Percentiles rank a stretch among this genome's conserved stretches.
Conservation (phyloP, 2,329 filamentous ascomycete genomes). For the Grosmannia serpens region DNA sequence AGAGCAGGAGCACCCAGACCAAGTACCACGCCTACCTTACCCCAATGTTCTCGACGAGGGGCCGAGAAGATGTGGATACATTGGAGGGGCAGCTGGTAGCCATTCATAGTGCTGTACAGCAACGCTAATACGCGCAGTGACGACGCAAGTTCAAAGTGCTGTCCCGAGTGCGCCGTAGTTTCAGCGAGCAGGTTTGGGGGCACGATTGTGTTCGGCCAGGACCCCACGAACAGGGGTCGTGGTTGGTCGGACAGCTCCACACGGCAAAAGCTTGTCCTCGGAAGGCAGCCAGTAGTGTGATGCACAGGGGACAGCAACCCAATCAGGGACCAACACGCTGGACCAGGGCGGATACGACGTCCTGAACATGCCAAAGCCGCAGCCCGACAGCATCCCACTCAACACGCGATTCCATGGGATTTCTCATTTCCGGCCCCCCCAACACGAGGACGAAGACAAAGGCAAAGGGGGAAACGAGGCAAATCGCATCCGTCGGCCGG, state of each 20-base stretch:
- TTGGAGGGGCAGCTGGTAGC: background rate
- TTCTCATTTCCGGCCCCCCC: background rate
- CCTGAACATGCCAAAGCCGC: background rate
- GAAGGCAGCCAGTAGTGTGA: background rate
- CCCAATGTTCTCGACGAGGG: background rate
- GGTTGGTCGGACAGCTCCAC: background rate
- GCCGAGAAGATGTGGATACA: background rate
- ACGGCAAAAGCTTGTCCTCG: background rate
- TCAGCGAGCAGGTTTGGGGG: background rate
- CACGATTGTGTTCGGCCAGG: background rate
- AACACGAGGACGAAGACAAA: background rate
- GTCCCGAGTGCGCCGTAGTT: too few relatives aligned
- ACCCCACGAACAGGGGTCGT: background rate
- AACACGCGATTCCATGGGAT: background rate
- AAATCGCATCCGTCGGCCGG: background rate
- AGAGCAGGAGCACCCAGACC: background rate
- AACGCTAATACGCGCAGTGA: background rate
- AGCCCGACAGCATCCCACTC: background rate
- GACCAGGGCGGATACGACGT: background rate
- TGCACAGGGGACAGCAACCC: background rate
- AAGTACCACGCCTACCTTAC: background rate
- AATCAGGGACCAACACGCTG: background rate
- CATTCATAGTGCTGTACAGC: background rate
- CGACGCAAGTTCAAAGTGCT: background rate
- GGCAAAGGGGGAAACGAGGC: background rate